Percentiles rank a stretch among this genome's conserved stretches.
Conservation (phyloP, 2,329 filamentous ascomycete species). For the Fonsecaea monophora region DNA sequence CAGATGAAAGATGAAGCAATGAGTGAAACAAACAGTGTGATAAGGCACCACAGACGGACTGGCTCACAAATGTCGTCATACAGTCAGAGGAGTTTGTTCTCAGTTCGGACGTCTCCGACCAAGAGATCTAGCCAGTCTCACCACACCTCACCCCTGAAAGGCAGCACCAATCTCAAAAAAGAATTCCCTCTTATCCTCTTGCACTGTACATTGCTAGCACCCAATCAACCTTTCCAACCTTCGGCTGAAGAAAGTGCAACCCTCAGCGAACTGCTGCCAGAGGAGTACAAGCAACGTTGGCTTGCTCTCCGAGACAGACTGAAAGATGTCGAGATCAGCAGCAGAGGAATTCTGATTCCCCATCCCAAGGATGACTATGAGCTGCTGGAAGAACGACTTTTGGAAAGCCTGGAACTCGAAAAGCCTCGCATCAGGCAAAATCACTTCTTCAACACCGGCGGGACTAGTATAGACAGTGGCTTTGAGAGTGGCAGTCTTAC, state of each 20-base stretch:
- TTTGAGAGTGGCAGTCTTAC: slow-evolving; percentile 47
- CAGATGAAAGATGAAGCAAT: slow-evolving; percentile 51
- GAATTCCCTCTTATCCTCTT: slow-evolving; percentile 66
- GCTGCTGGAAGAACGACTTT: slow-evolving; percentile 65
- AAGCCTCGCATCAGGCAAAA: slow-evolving; percentile 63
- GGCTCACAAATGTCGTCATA: slow-evolving; percentile 36
- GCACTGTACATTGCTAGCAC: slow-evolving; percentile 65
- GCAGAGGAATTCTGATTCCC: slow-evolving; percentile 66
- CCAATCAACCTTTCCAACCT: slow-evolving; percentile 57
- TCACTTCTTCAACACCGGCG: slow-evolving; percentile 57
- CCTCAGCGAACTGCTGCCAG: slow-evolving; percentile 59
- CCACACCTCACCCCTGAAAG: slow-evolving; percentile 29
- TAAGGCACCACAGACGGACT: slow-evolving; percentile 41
- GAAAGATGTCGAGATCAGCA: slow-evolving; percentile 60
- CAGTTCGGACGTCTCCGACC: slow-evolving; percentile 34
- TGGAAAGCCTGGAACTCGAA: slow-evolving; percentile 66
- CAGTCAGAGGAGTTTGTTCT: slow-evolving; percentile 34
- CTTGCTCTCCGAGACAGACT: slow-evolving; percentile 63
- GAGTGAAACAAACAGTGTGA: slow-evolving; percentile 48
- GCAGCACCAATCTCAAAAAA: slow-evolving; percentile 47
- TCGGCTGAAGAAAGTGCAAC: slow-evolving; percentile 48
- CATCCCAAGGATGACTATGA: slow-evolving; percentile 69
- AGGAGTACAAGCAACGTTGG: slow-evolving; percentile 53
- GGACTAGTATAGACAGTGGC: slow-evolving; percentile 39
- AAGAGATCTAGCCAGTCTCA: slow-evolving; percentile 34